Evolutionary conservation across 78 protist species (phyloP).

Genomic region (Cavenderia fasciculata): DNA sequence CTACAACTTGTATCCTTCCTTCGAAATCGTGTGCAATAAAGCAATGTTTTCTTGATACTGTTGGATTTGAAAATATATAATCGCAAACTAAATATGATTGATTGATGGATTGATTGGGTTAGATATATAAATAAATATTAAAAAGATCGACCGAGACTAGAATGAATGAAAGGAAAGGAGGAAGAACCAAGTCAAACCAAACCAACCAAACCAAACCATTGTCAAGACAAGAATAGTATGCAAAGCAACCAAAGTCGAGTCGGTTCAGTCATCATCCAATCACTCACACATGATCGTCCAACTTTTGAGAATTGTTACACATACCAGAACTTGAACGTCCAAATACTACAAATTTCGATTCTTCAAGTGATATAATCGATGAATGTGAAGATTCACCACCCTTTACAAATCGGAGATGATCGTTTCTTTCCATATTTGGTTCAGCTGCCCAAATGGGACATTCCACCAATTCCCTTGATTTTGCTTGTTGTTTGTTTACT

Average conservation of each 20-base stretch:
- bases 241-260: not conserved
- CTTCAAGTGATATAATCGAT: constrained; percentile 2
- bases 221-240: not conserved
- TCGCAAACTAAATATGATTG: constrained; percentile 8
- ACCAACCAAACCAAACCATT: not conserved
- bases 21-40: constrained; percentile 39
- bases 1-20: constrained; percentile 31
- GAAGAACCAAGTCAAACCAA: not conserved
- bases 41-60: constrained; percentile 61
- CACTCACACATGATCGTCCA: not conserved
- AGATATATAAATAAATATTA: too few species aligned
- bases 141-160: too few species aligned
- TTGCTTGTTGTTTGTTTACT: too few species aligned
- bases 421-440: constrained; percentile 1
- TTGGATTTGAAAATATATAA: constrained; percentile 53
- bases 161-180: not conserved
- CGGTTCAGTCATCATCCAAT: not conserved
- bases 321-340: constrained; percentile 47
- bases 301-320: not conserved
- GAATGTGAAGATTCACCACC: not conserved
- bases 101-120: not conserved
- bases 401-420: constrained; percentile 29
- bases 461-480: too few species aligned
- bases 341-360: constrained; percentile 11
- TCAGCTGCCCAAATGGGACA: constrained; percentile 29